Conservation (phyloP, 1,284 basidiomycete genomes). For the Ganoderma lucidum region DNA sequence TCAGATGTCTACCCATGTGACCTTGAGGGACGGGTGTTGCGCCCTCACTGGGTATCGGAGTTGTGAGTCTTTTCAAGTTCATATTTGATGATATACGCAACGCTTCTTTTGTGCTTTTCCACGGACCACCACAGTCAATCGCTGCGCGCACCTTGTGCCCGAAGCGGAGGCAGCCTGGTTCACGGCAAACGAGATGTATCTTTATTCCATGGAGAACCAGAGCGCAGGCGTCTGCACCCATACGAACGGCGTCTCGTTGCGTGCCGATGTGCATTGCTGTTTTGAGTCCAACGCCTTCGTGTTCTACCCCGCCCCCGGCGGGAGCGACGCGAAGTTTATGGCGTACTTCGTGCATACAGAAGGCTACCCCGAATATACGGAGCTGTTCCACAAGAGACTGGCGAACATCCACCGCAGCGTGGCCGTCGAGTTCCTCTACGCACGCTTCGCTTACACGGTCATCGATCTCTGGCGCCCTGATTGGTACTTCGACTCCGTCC, state of each 20-base stretch:
- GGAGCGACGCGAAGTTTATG: neutral
- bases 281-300: neutral
- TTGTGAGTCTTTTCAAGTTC: neutral
- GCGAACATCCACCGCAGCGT: neutral
- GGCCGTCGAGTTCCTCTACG: slow-evolving; percentile 2
- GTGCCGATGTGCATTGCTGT: neutral
- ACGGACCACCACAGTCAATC: neutral
- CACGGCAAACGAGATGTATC: neutral
- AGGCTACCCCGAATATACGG: neutral
- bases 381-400: neutral
- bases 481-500: neutral
- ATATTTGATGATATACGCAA: neutral
- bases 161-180: neutral
- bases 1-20: neutral
- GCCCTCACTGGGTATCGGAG: neutral
- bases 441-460: neutral
- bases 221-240: neutral
- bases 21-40: neutral
- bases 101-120: neutral
- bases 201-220: neutral
- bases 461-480: neutral
- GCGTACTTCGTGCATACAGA: neutral
- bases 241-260: neutral
- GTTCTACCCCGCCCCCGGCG: neutral
- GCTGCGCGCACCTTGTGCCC: neutral